Evolutionary conservation across 306 rosid genomes (phyloP), one percentile per base, ranked within the genome.

Genomic region (Castanea mollissima): DNA sequence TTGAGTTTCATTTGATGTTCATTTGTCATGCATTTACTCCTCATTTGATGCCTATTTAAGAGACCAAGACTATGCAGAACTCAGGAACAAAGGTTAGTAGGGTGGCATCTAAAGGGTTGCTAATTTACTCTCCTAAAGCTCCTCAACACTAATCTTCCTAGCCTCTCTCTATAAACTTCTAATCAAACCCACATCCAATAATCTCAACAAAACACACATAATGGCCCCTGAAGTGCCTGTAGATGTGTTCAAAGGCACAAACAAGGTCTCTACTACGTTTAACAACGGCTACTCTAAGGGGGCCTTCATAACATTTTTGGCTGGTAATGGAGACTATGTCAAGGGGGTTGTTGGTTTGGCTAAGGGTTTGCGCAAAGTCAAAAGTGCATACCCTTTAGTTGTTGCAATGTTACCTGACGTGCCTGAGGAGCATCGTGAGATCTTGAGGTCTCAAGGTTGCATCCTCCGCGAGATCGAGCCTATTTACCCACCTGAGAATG

Each of bases 271-370:
- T 2, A 27, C 65, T 1, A 20, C 71, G 3, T 55, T 65, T 10
- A 54, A 55, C 56, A 20, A 16, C 25, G 73, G 79, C 65, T 74
- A 71, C 46, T 74, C 82, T 15, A 85, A 69, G 57, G 85, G 87
- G 70, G 92, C 89, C 4, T 90, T 71, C 59, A 86, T 90, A 55
- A 87, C 92, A 10, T 90, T 90, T 76, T 85, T 90, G 74, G 92
- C 92, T 16, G 94, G 92, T 4, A 74, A 77, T 55, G 94, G 90
- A 0, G 94, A 88, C 56, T 90, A 88, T 67, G 83, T 90, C 5
- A 90, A 90, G 72, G 94, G 94, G 29, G 94, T 87, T 16, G 90
- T 78, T 13, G 90, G 91, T 51, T 74, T 90, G 88, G 92, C 88
- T 0, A 90, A 87, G 80, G 91, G 94, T 68, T 55, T 90, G 76